Base-by-base conservation (phyloP, 2,329 filamentous ascomycete species). In the Botrytis galanthina region DNA sequence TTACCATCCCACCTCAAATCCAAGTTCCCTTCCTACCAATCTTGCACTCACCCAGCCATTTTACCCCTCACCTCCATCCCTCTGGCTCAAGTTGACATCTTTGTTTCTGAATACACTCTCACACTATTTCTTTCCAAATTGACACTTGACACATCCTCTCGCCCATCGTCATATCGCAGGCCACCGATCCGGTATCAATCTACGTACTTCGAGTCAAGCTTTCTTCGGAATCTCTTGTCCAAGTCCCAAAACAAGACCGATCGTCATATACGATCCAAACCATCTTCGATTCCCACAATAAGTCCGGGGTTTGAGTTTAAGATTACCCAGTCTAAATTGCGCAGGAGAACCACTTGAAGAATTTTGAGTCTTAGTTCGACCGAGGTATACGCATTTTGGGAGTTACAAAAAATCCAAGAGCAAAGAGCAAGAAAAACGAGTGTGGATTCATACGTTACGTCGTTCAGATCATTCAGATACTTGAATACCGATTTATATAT, bases 301-400 rank as follows among this genome's bases (percentile, higher is more conserved):
- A 68, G 66, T 68, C 66, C 48, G 66, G 66, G 66, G 66, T 57
- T 68, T 42, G 37, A 57, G 66, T 54, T 68, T 68, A 68, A 29
- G n/a, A 68, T 22, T 57, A 42, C 26, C 16, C 22, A 22, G 26
- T 42, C 66, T 26, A 68, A 32, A 42, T 20, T 42, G 39, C 66
- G 48, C 66, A 57, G 29, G 18, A 68, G 48, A 54, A 42, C 66
- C 66, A 57, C 66, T 57, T 57, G 48, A 42, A 48, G 54, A 22
- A 22, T 57, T 57, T 32, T 57, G 66, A 32, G 29, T 32, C 37
- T 39, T 39, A 62, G 48, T 68, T 42, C 37, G 48, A 68, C 66
- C 66, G 48, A 57, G 66, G 48, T 68, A 68, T 39, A 68, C 48
- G 35, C 46, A 68, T 54, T 54, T 39, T 20, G 32, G 46, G 35